Conservation (phyloP, 176 grass and related monocot species). For the Phoenix roebelenii region DNA sequence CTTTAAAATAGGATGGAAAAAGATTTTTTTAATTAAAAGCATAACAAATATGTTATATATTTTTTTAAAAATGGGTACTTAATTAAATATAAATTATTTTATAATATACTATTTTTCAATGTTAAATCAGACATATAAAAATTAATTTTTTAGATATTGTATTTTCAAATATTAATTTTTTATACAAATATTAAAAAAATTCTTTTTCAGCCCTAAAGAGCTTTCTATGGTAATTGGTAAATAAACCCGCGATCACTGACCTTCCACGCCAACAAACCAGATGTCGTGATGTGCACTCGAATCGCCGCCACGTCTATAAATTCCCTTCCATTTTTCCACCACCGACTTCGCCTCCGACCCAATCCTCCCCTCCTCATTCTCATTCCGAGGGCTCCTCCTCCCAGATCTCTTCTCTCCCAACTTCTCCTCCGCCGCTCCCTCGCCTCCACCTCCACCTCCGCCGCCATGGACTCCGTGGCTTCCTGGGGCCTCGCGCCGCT, state of each 20-base stretch:
- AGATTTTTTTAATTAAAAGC: too few relatives aligned
- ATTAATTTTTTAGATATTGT: too few relatives aligned
- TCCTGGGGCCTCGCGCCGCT: conserved; percentile 66
- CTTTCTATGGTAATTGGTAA: too few relatives aligned
- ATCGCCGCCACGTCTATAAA: conserved; percentile 28
- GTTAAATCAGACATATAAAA: too few relatives aligned
- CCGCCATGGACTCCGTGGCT: conserved; percentile 62
- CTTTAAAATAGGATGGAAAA: too few relatives aligned
- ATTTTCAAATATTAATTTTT: too few relatives aligned
- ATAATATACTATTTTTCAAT: too few relatives aligned
- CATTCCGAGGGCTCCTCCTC: background rate
- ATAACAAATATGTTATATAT: too few relatives aligned
- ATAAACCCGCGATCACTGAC: background rate
- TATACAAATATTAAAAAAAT: too few relatives aligned
- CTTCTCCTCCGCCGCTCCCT: background rate
- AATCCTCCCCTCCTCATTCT: background rate
- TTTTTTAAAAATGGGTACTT: too few relatives aligned
- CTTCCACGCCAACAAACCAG: conserved; percentile 2
- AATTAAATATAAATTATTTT: too few relatives aligned
- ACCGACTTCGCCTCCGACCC: background rate
- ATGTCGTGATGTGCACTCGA: background rate
- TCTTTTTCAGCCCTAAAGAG: too few relatives aligned
- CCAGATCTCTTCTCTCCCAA: background rate
- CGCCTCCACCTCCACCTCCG: background rate
- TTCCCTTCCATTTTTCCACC: conserved; percentile 7